Percentiles rank a stretch among this genome's conserved stretches.
Evolutionary conservation across 305 asterid genomes (phyloP).

Genomic region (Fraxinus paxiana): DNA sequence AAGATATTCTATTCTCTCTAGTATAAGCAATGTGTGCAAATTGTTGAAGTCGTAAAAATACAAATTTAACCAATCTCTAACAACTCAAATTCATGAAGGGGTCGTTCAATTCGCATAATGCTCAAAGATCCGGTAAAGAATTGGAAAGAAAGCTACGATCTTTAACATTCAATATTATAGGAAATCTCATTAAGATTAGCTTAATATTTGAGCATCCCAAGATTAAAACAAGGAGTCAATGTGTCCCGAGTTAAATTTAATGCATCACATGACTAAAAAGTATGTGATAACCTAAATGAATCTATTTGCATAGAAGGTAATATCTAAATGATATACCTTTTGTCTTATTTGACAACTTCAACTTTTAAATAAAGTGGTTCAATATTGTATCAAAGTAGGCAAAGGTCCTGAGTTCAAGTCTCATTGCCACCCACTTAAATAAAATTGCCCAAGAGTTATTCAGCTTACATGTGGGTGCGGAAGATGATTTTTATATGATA

Average conservation of each 20-base stretch:
- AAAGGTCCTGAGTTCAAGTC: neutral
- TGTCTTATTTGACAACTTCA: neutral
- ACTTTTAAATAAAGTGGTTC: neutral
- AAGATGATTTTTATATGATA: neutral
- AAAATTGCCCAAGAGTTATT: neutral
- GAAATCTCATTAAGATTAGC: neutral
- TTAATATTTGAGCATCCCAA: neutral
- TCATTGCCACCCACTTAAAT: neutral
- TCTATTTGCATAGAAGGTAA: neutral
- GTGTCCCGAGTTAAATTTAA: neutral
- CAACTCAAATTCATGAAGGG: neutral
- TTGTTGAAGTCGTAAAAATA: neutral
- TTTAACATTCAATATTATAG: neutral
- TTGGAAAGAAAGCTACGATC: neutral
- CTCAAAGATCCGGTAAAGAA: neutral
- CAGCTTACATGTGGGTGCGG: neutral
- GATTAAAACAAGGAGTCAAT: neutral
- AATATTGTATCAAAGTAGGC: neutral
- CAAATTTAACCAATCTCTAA: neutral
- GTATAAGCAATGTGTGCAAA: neutral
- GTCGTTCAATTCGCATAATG: neutral
- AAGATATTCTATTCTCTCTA: neutral
- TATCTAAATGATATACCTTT: neutral
- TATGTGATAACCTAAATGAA: neutral
- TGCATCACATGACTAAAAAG: neutral